phyloP scores from a whole-genome alignment of 192 early-diverging fungal species.

The Spizellomyces punctatus region DNA sequence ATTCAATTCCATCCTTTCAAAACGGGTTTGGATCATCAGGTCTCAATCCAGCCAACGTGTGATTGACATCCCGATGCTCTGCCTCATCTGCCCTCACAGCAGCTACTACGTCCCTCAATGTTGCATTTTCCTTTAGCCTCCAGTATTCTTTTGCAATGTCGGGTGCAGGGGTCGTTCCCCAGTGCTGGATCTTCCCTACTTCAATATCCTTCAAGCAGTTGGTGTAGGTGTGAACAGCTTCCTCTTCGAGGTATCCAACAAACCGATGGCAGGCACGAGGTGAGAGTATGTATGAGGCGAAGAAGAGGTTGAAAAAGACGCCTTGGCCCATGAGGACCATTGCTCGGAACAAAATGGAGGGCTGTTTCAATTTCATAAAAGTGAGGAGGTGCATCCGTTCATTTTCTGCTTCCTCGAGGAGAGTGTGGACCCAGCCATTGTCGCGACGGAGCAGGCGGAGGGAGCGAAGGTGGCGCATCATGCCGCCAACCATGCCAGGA shows the following conservation, averaged over 20 bases:
- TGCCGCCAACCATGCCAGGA: constrained; percentile 88
- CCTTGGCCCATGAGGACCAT: constrained; percentile 81
- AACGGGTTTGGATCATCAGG: constrained; percentile 44
- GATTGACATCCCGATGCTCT: constrained; percentile 89
- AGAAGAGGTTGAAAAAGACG: constrained; percentile 89
- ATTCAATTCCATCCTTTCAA: no score
- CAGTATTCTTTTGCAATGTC: constrained; percentile 77
- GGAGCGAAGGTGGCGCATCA: constrained; percentile 77
- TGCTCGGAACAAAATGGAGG: constrained; percentile 36
- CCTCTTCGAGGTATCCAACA: constrained; percentile 91
- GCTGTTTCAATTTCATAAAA: constrained; percentile 42
- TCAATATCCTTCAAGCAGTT: constrained; percentile 87
- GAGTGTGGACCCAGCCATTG: constrained; percentile 87
- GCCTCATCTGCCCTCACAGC: constrained; percentile 88
- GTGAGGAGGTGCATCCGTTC: constrained; percentile 69
- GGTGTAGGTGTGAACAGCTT: constrained; percentile 89
- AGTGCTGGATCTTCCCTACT: constrained; percentile 41
- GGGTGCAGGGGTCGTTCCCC: constrained; percentile 79
- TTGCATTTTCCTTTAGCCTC: constrained; percentile 75
- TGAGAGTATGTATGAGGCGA: constrained; percentile 72
- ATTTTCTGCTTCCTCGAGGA: constrained; percentile 93
- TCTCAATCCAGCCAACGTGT: constrained; percentile 69
- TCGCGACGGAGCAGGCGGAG: constrained; percentile 78
- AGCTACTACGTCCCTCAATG: constrained; percentile 80
- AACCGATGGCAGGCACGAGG: constrained; percentile 85